These are phyloP conservation scores for Pezicula rhizophila DNA, from an alignment of 2,329 filamentous ascomycete genomes.

Conservation along the genomic window DNA sequence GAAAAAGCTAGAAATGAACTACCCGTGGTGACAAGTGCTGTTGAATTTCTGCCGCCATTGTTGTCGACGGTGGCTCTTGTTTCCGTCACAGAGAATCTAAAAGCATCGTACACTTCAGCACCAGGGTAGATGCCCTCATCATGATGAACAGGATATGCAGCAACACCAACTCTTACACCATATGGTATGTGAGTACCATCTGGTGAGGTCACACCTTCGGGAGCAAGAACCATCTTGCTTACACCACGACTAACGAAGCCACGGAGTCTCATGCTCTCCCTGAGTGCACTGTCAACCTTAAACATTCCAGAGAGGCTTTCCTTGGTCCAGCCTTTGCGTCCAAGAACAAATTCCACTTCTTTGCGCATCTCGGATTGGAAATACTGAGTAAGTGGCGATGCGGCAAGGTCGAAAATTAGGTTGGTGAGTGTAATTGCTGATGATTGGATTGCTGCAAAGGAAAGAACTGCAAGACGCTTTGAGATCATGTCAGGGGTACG, in stretches of 20 bases:
- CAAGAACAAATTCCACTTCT: slow-evolving; percentile 30
- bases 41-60: slow-evolving; percentile 14
- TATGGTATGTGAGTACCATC: slow-evolving; percentile 26
- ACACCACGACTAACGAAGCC: slow-evolving; percentile 22
- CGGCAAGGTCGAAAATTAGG: slow-evolving; percentile 32
- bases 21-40: slow-evolving; percentile 19
- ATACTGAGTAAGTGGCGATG: slow-evolving; percentile 30
- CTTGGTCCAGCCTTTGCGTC: slow-evolving; percentile 34
- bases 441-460: slow-evolving; percentile 29
- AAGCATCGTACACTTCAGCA: slow-evolving; percentile 11
- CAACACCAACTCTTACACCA: slow-evolving; percentile 31
- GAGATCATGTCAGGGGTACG: slow-evolving; percentile 25
- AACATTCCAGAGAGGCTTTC: slow-evolving; percentile 31
- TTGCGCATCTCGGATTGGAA: slow-evolving; percentile 33
- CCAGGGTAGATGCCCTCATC: slow-evolving; percentile 14
- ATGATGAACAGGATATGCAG: slow-evolving; percentile 15
- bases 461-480: slow-evolving; percentile 16
- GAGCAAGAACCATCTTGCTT: slow-evolving; percentile 22
- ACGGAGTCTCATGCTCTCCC: slow-evolving; percentile 37
- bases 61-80: not conserved
- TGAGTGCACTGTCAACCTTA: slow-evolving; percentile 34
- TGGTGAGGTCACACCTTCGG: slow-evolving; percentile 40
- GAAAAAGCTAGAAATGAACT: slow-evolving; percentile 23
- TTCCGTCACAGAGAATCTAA: slow-evolving; percentile 10
- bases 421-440: slow-evolving; percentile 35